Evolutionary conservation across 208 protist species (phyloP).

Genomic region (Porcisia deanei): DNA sequence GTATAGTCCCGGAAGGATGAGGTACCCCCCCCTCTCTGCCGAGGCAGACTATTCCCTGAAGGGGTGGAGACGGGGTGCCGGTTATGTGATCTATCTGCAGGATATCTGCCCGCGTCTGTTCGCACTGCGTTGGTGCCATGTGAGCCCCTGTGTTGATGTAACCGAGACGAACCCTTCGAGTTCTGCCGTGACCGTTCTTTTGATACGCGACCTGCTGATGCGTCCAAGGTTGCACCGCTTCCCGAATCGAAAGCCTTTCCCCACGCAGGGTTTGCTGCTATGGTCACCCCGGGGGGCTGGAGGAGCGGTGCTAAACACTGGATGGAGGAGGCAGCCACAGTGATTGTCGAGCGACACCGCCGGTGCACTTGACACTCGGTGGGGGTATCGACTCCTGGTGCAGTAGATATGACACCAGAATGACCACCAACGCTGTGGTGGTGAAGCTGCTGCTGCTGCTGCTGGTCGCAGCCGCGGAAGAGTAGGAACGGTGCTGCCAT

Average conservation of each 20-base stretch:
- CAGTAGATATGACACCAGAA: not conserved
- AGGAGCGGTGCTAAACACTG: not conserved
- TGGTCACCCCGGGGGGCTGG: not conserved
- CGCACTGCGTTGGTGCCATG: not conserved
- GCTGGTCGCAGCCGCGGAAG: not conserved
- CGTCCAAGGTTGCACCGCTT: not conserved
- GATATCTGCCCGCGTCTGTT: not conserved
- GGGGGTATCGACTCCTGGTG: not conserved
- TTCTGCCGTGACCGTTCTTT: not conserved
- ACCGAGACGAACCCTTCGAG: not conserved
- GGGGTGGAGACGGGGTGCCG: not conserved
- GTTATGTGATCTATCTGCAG: not conserved
- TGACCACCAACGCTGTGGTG: not conserved
- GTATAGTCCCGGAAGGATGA: not conserved
- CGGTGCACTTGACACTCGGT: not conserved
- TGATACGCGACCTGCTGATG: not conserved
- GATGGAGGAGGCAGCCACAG: not conserved
- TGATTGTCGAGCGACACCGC: not conserved
- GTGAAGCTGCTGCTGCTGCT: not conserved
- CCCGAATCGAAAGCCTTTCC: not conserved
- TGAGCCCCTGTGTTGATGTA: not conserved
- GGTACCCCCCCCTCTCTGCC: not conserved
- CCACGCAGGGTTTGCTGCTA: not conserved
- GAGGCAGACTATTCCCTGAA: not conserved
- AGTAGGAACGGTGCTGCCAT: constrained; percentile 25